phyloP scores from a whole-genome alignment of 345 rosid genomes.

The Lumnitzera racemosa region DNA sequence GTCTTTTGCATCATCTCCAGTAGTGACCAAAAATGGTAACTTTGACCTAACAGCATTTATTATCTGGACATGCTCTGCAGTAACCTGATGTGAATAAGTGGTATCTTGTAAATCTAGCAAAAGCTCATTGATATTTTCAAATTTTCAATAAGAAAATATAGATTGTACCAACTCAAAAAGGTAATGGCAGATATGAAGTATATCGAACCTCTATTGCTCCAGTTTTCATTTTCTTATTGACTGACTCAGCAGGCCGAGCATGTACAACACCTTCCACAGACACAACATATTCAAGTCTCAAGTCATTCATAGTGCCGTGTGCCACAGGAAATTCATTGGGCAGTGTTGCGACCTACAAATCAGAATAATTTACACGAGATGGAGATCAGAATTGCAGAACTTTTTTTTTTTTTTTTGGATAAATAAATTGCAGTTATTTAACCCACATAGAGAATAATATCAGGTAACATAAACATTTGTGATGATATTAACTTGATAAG shows the following conservation, averaged over 20 bases:
- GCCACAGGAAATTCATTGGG: slow-evolving; percentile 85
- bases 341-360: slow-evolving; percentile 57
- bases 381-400: not conserved
- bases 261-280: slow-evolving; percentile 71
- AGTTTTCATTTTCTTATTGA: slow-evolving; percentile 83
- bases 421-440: too few species aligned
- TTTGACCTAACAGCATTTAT: slow-evolving; percentile 75
- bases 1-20: slow-evolving; percentile 72
- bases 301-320: slow-evolving; percentile 52
- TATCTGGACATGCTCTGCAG: slow-evolving; percentile 77
- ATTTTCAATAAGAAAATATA: not conserved
- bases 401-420: too few species aligned
- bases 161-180: not conserved
- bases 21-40: slow-evolving; percentile 82
- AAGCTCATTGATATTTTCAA: too few species aligned
- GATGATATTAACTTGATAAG: too few species aligned
- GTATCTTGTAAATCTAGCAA: not conserved
- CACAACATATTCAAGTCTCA: slow-evolving; percentile 81
- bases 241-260: slow-evolving; percentile 62
- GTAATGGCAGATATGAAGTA: not conserved
- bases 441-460: too few species aligned
- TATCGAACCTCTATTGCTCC: slow-evolving; percentile 59
- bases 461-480: too few species aligned
- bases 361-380: not conserved
- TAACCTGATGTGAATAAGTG: slow-evolving; percentile 32